These are phyloP conservation scores for Isatis tinctoria DNA, from an alignment of 345 rosid genomes.

Conservation along the genomic window DNA sequence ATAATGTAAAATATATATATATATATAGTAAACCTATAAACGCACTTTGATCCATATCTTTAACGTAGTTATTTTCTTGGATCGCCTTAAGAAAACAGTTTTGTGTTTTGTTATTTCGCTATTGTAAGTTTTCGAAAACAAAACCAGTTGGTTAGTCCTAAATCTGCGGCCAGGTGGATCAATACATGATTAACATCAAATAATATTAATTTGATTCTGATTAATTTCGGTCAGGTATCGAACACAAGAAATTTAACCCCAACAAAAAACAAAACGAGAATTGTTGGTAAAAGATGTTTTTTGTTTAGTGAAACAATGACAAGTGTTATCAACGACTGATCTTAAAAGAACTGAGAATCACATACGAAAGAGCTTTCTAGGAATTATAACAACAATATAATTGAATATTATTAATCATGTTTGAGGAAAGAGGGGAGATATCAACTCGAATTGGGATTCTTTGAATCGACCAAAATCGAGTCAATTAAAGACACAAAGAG, in stretches of 20 bases:
- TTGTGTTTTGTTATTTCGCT: neutral
- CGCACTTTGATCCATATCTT: neutral
- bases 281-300: neutral
- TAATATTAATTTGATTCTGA: neutral
- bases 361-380: neutral
- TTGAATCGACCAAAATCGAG: slow-evolving; percentile 14
- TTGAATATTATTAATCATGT: neutral
- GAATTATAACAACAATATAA: neutral
- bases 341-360: neutral
- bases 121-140: neutral
- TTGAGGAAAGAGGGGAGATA: neutral
- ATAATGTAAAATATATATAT: neutral
- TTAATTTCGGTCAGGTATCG: neutral
- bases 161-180: no score
- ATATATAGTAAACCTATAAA: no score
- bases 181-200: neutral
- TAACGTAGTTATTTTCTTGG: neutral
- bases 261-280: neutral
- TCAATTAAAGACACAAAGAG: slow-evolving; percentile 20
- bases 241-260: neutral
- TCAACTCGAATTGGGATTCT: slow-evolving; percentile 10
- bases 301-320: neutral
- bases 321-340: neutral
- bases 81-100: neutral
- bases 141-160: neutral